Conservation (phyloP, 2,329 filamentous ascomycete genomes). For the Arthrocladium fulminans region DNA sequence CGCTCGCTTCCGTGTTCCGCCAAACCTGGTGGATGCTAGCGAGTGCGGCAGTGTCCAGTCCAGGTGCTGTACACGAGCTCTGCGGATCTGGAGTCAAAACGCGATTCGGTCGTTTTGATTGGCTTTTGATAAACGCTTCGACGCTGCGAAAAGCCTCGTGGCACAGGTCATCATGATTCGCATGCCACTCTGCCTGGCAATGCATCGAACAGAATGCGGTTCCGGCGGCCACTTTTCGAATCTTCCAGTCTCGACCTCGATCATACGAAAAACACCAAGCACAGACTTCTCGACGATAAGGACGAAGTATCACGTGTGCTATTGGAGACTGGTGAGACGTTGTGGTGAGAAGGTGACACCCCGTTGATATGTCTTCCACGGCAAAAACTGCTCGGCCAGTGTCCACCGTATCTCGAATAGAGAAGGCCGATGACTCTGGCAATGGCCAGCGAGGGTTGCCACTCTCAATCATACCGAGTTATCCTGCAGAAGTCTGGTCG, state of each 20-base stretch:
- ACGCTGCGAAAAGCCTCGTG: slow-evolving; percentile 6
- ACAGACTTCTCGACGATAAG: slow-evolving; percentile 15
- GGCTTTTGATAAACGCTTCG: slow-evolving; percentile 2
- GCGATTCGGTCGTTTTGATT: background rate
- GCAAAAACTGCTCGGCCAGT: slow-evolving; percentile 9
- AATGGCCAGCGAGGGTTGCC: background rate
- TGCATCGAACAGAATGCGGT: slow-evolving; percentile 11
- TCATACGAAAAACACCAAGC: slow-evolving; percentile 15
- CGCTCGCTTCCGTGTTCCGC: background rate
- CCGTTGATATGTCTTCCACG: background rate
- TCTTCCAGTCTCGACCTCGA: slow-evolving; percentile 14
- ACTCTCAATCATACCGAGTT: background rate
- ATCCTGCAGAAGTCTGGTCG: background rate
- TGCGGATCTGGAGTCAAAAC: background rate
- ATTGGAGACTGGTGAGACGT: slow-evolving; percentile 4
- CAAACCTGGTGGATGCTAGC: background rate
- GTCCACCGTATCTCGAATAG: background rate
- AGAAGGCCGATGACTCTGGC: background rate
- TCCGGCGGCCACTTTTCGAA: slow-evolving; percentile 3
- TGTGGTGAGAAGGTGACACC: slow-evolving; percentile 10
- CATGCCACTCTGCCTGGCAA: slow-evolving; percentile 9
- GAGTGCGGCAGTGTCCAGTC: too few species aligned
- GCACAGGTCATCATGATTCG: background rate
- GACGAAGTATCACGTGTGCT: slow-evolving; percentile 10
- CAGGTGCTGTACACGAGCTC: background rate